Base-by-base conservation (phyloP, 805 yeast genomes). In the Kodamaea laetipori region DNA sequence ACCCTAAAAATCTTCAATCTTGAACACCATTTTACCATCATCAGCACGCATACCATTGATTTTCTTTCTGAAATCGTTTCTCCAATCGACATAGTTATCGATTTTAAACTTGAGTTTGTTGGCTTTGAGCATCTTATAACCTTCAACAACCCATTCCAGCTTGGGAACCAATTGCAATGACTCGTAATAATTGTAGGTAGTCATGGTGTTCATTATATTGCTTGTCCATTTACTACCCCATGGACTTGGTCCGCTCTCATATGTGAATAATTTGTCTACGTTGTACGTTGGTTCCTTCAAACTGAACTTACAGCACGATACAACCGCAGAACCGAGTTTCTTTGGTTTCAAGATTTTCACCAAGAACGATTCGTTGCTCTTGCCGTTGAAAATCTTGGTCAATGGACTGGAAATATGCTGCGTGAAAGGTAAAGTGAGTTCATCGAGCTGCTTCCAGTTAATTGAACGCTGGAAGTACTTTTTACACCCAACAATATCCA, bases 401-500 rank as follows among this genome's bases (percentile, higher is more conserved):
- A 63, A 43, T 6, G 56, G 45, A 1, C 49, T 37, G 17, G 43
- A 49, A 18, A 55, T 33, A 13, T 54, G 53, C 12, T 41, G 26
- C 19, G 53, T 50, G 10, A 60, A 60, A 4, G 72, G 73, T 19
- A 67, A 55, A 9, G 55, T 52, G 16, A 63, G 49, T 19, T 53
- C 53, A 44, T 67, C 70, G 6, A 70, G 53, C 35, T 53, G 55
- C 19, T 55, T 48, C 48, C 64, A 58, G 37, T 59, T 57, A 15
- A 65, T 54, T 3, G 58, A 34, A n/a, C 55, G 53, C 39, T 69
- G 73, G 36, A 71, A 64, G 53, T 55, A 61, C 44, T 61, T 61
- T 47, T 61, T 64, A 43, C 70, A 54, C n/a, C 76, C 76, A 7
- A 66, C 53, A 13, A 71, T 61, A 46, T 71, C 76, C 15, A 71